Conservation (phyloP, 768 basidiomycete species). For the Boletus fagicola region DNA sequence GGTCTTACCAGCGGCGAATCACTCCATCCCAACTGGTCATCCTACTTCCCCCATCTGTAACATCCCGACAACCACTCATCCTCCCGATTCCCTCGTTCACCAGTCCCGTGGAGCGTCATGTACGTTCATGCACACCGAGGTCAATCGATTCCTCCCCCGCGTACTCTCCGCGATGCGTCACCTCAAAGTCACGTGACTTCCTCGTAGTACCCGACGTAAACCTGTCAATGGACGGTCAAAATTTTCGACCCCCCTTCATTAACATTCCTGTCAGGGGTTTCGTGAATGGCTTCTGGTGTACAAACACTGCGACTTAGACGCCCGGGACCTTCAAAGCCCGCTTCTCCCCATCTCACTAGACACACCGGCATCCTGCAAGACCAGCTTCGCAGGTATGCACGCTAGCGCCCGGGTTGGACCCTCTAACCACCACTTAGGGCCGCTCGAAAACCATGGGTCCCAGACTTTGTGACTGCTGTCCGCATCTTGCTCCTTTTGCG, state of each 20-base stretch:
- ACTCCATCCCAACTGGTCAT: conserved; percentile 17
- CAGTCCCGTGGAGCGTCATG: background rate
- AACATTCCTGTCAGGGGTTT: background rate
- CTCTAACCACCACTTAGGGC: conserved; percentile 41
- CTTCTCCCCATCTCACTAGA: conserved; percentile 35
- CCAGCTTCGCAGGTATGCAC: conserved; percentile 65
- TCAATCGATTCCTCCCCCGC: background rate
- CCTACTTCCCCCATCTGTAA: conserved; percentile 7
- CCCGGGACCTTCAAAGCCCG: conserved; percentile 32
- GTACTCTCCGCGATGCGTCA: background rate
- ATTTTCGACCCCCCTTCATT: background rate
- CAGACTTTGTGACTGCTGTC: conserved; percentile 80
- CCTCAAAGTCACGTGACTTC: conserved; percentile 12
- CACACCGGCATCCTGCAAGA: conserved; percentile 78
- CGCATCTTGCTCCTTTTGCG: conserved; percentile 81
- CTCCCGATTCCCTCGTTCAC: background rate
- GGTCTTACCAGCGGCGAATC: conserved; percentile 30
- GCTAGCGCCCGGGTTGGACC: background rate
- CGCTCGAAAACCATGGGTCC: conserved; percentile 78
- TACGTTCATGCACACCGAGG: background rate
- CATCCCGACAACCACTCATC: background rate
- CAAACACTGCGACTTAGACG: conserved; percentile 53
- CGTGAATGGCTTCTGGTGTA: conserved; percentile 43
- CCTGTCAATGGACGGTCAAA: background rate
- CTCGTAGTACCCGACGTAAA: background rate